Percentiles rank a stretch among this genome's conserved stretches.
phyloP scores from a whole-genome alignment of 352 stramenopile species.

The Elongisporangium prolatum region DNA sequence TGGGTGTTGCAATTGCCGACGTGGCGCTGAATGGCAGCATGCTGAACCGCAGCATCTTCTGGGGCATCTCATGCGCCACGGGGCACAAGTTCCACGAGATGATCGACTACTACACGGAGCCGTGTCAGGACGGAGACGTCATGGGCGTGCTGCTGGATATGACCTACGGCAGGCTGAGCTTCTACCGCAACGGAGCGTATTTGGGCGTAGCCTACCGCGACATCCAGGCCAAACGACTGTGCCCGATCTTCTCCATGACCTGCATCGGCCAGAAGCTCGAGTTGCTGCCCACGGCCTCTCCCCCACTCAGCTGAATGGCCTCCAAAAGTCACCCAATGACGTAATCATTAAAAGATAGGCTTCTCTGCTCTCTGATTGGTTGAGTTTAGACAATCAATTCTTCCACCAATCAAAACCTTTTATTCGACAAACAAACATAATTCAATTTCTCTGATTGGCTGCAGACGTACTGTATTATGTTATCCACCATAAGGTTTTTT shows the following conservation, averaged over 20 bases:
- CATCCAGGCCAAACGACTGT: constrained; percentile 54
- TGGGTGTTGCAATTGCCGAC: constrained; percentile 52
- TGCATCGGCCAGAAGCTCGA: constrained; percentile 63
- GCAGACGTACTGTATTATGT: neutral
- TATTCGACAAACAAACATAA: neutral
- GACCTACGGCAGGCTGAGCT: constrained; percentile 64
- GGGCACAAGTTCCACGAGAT: constrained; percentile 75
- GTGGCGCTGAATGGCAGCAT: constrained; percentile 55
- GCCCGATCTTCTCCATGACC: constrained; percentile 66
- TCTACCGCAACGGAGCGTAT: constrained; percentile 73
- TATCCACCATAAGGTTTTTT: neutral
- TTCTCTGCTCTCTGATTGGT: neutral
- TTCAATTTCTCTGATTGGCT: neutral
- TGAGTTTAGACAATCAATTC: neutral
- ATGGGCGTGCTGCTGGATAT: constrained; percentile 75
- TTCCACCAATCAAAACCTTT: neutral
- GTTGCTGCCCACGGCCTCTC: constrained; percentile 45
- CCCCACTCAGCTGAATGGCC: constrained; percentile 24
- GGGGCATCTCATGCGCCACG: constrained; percentile 65
- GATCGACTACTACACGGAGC: constrained; percentile 69
- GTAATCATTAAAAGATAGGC: neutral
- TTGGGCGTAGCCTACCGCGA: constrained; percentile 70
- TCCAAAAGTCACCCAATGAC: neutral
- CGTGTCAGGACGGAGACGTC: constrained; percentile 71
- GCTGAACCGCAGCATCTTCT: constrained; percentile 60